Conservation (phyloP, 352 stramenopile species). For the Phytopythium mirpurense region DNA sequence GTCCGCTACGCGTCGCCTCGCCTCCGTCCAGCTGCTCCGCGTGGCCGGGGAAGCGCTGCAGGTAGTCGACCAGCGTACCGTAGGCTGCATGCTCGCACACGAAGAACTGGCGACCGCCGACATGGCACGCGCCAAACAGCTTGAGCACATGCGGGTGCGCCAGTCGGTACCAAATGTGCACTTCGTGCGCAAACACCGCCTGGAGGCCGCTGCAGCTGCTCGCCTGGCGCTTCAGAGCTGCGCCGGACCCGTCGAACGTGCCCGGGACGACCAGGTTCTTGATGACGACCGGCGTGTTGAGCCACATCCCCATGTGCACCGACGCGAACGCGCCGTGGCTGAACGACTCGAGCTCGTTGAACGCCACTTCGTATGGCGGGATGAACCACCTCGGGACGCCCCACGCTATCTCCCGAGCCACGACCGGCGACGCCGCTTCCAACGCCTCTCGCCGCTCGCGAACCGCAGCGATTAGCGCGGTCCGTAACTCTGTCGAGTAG, state of each 20-base stretch:
- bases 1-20: slow-evolving; percentile 9
- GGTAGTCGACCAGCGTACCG: slow-evolving; percentile 20
- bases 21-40: slow-evolving; percentile 7
- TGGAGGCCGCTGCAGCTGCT: slow-evolving; percentile 7
- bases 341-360: slow-evolving; percentile 19
- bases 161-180: slow-evolving; percentile 26
- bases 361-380: slow-evolving; percentile 27
- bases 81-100: slow-evolving; percentile 24
- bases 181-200: slow-evolving; percentile 21
- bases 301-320: slow-evolving; percentile 25
- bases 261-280: slow-evolving; percentile 16
- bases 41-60: slow-evolving; percentile 9
- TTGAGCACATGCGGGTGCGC: slow-evolving; percentile 29
- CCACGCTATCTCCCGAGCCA: slow-evolving; percentile 1
- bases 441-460: slow-evolving; percentile 8
- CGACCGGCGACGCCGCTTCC: slow-evolving; percentile 6
- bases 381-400: slow-evolving; percentile 29
- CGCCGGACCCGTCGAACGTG: background rate
- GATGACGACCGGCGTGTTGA: slow-evolving; percentile 26
- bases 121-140: slow-evolving; percentile 26
- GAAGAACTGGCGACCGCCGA: slow-evolving; percentile 31
- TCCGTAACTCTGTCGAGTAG: slow-evolving; percentile 15
- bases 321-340: slow-evolving; percentile 23
- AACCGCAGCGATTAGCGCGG: slow-evolving; percentile 14
- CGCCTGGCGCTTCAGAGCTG: background rate